A percentile compares a stretch with the other conserved stretches of the same genome.
Evolutionary conservation across 441 rosid genomes (phyloP).

Genomic region (Gossypium schwendimanii): DNA sequence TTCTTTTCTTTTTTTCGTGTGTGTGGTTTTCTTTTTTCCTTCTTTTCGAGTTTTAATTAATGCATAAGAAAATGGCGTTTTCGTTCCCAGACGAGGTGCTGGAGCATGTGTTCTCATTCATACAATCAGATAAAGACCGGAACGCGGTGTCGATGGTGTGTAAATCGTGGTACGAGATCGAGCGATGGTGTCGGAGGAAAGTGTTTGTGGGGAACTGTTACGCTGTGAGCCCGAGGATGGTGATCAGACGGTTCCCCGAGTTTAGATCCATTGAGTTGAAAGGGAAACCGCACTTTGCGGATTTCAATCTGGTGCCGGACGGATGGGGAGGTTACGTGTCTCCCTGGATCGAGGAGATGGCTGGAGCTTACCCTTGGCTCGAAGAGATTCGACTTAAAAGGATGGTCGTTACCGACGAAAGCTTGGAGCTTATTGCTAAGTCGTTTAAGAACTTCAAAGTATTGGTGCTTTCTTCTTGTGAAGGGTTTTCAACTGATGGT

Average conservation of each 20-base stretch:
- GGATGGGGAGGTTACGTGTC: slow-evolving; percentile 86
- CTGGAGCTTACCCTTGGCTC: slow-evolving; percentile 47
- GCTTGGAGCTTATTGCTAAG: slow-evolving; percentile 66
- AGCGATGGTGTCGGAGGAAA: slow-evolving; percentile 54
- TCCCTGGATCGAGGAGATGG: slow-evolving; percentile 71
- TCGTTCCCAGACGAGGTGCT: slow-evolving; percentile 73
- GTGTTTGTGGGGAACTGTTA: slow-evolving; percentile 85
- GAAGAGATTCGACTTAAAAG: slow-evolving; percentile 78
- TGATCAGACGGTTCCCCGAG: slow-evolving; percentile 62
- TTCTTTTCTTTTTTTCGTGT: neutral
- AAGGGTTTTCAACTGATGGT: slow-evolving; percentile 86
- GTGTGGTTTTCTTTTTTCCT: neutral
- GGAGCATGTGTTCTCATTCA: slow-evolving; percentile 65
- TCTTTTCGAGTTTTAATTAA: slow-evolving; percentile 8
- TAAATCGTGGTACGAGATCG: slow-evolving; percentile 81
- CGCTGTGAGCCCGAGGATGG: slow-evolving; percentile 53
- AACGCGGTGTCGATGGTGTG: slow-evolving; percentile 82
- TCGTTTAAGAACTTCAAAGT: slow-evolving; percentile 65
- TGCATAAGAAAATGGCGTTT: slow-evolving; percentile 46
- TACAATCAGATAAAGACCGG: slow-evolving; percentile 54
- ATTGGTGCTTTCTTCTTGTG: slow-evolving; percentile 64
- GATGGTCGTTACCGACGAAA: slow-evolving; percentile 78
- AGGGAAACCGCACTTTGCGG: slow-evolving; percentile 93
- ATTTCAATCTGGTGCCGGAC: slow-evolving; percentile 78
- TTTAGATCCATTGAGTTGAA: slow-evolving; percentile 73